Conservation (phyloP, 164 flowering plant species). For the Akebia trifoliata region DNA sequence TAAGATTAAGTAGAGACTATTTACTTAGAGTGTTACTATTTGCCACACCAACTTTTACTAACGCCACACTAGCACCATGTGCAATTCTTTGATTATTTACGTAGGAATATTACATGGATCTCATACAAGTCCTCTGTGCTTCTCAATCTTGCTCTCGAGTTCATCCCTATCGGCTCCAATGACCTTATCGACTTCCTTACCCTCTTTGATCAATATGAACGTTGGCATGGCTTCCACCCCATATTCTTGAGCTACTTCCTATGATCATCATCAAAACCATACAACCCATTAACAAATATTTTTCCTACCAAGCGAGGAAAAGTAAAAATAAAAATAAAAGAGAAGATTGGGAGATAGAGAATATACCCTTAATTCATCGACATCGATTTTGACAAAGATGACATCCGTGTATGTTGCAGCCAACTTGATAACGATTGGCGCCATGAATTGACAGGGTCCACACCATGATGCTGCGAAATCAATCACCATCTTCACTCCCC, state of each 20-base stretch:
- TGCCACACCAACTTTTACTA: too few relatives aligned
- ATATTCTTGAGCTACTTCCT: slow-evolving; percentile 64
- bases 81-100: too few relatives aligned
- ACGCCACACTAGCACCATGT: too few relatives aligned
- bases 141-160: slow-evolving; percentile 46
- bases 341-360: neutral
- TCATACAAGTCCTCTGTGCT: slow-evolving; percentile 3
- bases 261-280: neutral
- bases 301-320: too few relatives aligned
- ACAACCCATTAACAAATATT: neutral
- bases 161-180: slow-evolving; percentile 75
- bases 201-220: slow-evolving; percentile 62
- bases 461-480: slow-evolving; percentile 88
- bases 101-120: too few relatives aligned
- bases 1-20: too few relatives aligned
- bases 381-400: slow-evolving; percentile 66
- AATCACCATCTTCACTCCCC: slow-evolving; percentile 37
- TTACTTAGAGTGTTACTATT: too few relatives aligned
- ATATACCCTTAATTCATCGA: slow-evolving; percentile 64
- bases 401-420: slow-evolving; percentile 53
- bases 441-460: slow-evolving; percentile 75
- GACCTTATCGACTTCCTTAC: slow-evolving; percentile 66
- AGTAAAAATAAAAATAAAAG: neutral
- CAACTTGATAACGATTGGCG: slow-evolving; percentile 45
- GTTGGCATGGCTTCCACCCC: slow-evolving; percentile 79